Percentiles rank a stretch among this genome's conserved stretches.
These are phyloP conservation scores for Alternaria novae-zelandiae DNA, from an alignment of 2,329 filamentous ascomycete genomes.

Conservation along the genomic window DNA sequence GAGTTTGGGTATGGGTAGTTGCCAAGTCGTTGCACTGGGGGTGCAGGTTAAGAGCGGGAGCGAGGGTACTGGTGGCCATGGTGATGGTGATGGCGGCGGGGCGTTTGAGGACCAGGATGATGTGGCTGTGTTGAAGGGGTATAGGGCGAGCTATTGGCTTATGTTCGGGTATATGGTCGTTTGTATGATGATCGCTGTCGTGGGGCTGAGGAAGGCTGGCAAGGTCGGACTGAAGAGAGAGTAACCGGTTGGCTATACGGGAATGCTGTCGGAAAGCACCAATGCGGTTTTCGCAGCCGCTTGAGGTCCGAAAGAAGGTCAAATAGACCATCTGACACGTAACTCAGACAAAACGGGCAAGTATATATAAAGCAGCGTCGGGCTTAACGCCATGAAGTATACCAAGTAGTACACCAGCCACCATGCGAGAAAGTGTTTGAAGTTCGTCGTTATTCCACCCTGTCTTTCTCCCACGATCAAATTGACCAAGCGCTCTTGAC, in stretches of 20 bases:
- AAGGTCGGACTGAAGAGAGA: constrained; percentile 39
- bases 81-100: constrained; percentile 2
- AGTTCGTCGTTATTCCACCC: background rate
- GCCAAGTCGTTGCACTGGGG: constrained; percentile 36
- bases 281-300: background rate
- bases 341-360: background rate
- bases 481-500: background rate
- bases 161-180: constrained; percentile 35
- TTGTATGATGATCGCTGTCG: constrained; percentile 29
- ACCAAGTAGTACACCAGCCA: background rate
- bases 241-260: background rate
- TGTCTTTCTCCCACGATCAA: background rate
- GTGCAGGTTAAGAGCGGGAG: constrained; percentile 8
- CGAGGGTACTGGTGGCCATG: constrained; percentile 6
- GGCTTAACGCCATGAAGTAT: accelerated
- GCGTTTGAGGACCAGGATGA: constrained; percentile 15
- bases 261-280: background rate
- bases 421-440: background rate
- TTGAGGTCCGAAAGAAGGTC: background rate
- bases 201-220: constrained; percentile 31
- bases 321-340: background rate
- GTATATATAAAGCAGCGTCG: background rate
- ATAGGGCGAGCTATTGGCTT: constrained; percentile 34
- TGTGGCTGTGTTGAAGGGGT: constrained; percentile 21
- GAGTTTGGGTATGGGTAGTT: constrained; percentile 36